Percentiles rank a stretch among this genome's conserved stretches.
Evolutionary conservation across 805 yeast genomes (phyloP).

Genomic region (Zygotorulaspora chibaensis): DNA sequence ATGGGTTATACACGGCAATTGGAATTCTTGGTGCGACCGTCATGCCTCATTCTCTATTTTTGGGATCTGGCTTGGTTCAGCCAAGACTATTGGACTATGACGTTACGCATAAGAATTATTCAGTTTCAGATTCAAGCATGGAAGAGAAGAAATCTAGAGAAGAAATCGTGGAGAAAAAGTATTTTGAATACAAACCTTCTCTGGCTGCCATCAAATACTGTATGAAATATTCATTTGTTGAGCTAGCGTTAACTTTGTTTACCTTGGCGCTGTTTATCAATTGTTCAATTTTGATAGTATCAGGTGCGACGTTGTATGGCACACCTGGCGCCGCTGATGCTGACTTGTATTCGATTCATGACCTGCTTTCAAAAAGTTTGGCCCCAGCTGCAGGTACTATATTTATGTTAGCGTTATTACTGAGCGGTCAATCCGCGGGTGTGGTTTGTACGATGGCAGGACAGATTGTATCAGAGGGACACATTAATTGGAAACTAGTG

Average conservation of each 20-base stretch:
- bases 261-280: slow-evolving; percentile 85
- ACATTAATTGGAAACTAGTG: slow-evolving; percentile 69
- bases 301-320: slow-evolving; percentile 72
- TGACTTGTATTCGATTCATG: slow-evolving; percentile 74
- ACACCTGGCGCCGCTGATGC: slow-evolving; percentile 72
- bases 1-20: slow-evolving; percentile 68
- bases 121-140: slow-evolving; percentile 19
- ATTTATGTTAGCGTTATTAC: slow-evolving; percentile 77
- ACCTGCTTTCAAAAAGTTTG: slow-evolving; percentile 52
- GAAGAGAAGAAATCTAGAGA: slow-evolving; percentile 18
- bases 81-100: slow-evolving; percentile 78
- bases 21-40: slow-evolving; percentile 91
- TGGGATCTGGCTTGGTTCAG: slow-evolving; percentile 85
- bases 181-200: slow-evolving; percentile 61
- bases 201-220: slow-evolving; percentile 67
- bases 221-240: slow-evolving; percentile 65
- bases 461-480: slow-evolving; percentile 89
- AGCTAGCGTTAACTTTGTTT: slow-evolving; percentile 63
- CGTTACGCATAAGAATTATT: slow-evolving; percentile 48
- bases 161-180: slow-evolving; percentile 37
- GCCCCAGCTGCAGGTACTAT: slow-evolving; percentile 78
- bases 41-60: slow-evolving; percentile 85
- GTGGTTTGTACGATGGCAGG: slow-evolving; percentile 92
- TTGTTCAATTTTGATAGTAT: slow-evolving; percentile 73
- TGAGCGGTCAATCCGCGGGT: slow-evolving; percentile 89